A percentile compares a stretch with the other conserved stretches of the same genome.
Evolutionary conservation across 257 asterid genomes (phyloP).

Genomic region (Datura wrightii): DNA sequence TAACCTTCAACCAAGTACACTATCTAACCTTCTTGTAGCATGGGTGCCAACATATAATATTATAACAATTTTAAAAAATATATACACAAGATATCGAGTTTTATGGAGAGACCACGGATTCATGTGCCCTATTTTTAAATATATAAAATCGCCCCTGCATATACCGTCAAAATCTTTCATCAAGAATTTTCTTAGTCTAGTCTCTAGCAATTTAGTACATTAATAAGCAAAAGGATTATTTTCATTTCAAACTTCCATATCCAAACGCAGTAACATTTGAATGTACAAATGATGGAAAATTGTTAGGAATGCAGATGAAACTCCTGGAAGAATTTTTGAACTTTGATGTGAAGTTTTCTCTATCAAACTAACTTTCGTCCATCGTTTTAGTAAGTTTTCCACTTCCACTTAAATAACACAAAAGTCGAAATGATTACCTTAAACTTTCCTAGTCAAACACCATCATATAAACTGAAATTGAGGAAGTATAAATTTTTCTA

Average conservation of each 20-base stretch:
- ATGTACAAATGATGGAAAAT: not conserved
- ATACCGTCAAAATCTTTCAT: not conserved
- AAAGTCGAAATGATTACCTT: constrained; percentile 3
- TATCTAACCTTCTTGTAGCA: too few species aligned
- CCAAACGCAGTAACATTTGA: not conserved
- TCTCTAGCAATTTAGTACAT: not conserved
- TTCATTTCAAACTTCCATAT: not conserved
- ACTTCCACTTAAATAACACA: constrained; percentile 2
- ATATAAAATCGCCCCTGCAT: too few species aligned
- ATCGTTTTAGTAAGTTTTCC: not conserved
- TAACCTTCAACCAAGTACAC: too few species aligned
- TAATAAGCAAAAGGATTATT: not conserved
- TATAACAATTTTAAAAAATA: too few species aligned
- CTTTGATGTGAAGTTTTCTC: not conserved
- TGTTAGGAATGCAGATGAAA: constrained; percentile 8
- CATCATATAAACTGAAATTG: not conserved
- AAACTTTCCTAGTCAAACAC: constrained; percentile 5
- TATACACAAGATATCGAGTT: too few species aligned
- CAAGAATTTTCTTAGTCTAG: not conserved
- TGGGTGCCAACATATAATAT: too few species aligned
- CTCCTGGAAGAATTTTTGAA: constrained; percentile 18
- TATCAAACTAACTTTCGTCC: not conserved
- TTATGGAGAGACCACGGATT: too few species aligned
- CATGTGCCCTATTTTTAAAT: too few species aligned
- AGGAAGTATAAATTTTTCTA: not conserved